Evolutionary conservation across 345 rosid genomes (phyloP), one percentile per base, ranked within the genome.

Genomic region (Kandelia obovata): DNA sequence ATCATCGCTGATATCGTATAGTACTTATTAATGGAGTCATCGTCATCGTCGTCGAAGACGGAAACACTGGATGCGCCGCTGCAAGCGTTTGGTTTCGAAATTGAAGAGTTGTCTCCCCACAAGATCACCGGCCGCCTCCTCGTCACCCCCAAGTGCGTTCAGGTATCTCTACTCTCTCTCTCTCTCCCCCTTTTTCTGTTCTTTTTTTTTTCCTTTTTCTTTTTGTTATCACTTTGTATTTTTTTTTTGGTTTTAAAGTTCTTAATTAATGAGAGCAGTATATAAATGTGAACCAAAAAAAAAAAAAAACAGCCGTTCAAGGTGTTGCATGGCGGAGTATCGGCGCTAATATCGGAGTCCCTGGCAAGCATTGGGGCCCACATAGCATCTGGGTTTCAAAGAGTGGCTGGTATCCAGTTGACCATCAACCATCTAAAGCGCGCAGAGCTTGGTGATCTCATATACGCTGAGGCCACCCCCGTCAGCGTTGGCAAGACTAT

Each of bases 311-410:
- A 95, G 98, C 96, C 98, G 27, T 95, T 95, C 83, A 88, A 90
- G 84, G 98, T 95, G 70, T 68, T 95, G 76, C 98, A 92, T 71
- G 98, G 98, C 32, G 99, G 98, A 34, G 92, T 92, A 2, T 95
- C 97, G 63, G 99, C 99, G 19, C 75, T 95, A 86, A 82, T 92
- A 35, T 83, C 98, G 52, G 97, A 92, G 84, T 66, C 89, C 1
- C 67, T 95, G 83, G 96, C 96, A 0, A 95, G 98, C 83, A 80
- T 89, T 9, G 99, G 99, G 47, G 98, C 99, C 9, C 94, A 92
- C 73, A 82, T 95, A 53, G 96, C 97, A 9, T 87, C 87, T 5
- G 98, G 89, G 34, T 83, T 74, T 71, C 81, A 85, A 70, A 88
- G 96, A 59, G 77, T 92, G 2, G 98, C 97, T 16, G 98, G 99